Evolutionary conservation across 768 basidiomycete species (phyloP).

Genomic region (Macrocybe gigantea): DNA sequence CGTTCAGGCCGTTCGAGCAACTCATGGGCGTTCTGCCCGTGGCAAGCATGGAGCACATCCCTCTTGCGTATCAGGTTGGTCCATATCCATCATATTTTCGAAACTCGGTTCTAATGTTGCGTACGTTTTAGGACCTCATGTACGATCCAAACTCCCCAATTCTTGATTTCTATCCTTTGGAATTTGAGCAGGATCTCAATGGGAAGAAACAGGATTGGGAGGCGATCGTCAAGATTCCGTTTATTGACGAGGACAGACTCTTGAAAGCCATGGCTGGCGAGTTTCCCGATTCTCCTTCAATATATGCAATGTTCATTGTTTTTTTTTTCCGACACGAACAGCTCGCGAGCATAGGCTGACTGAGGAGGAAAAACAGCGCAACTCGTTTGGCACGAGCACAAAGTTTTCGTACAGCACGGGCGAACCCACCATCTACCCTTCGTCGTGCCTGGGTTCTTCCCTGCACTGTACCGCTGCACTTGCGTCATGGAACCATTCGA

Average conservation of each 20-base stretch:
- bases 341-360: conserved; percentile 78
- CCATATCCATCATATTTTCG: neutral
- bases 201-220: conserved; percentile 99
- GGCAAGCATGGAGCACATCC: conserved; percentile 87
- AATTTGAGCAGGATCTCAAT: conserved; percentile 92
- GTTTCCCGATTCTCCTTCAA: conserved; percentile 17
- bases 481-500: conserved; percentile 82
- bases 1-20: conserved; percentile 92
- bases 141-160: conserved; percentile 78
- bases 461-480: conserved; percentile 72
- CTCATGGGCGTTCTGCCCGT: conserved; percentile 96
- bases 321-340: conserved; percentile 18
- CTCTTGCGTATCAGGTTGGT: conserved; percentile 74
- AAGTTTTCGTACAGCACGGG: conserved; percentile 66
- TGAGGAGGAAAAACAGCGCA: conserved; percentile 68
- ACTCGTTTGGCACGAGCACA: conserved; percentile 74
- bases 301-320: too few relatives aligned
- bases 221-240: conserved; percentile 97
- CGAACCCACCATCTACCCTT: conserved; percentile 72
- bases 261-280: conserved; percentile 78
- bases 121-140: conserved; percentile 74
- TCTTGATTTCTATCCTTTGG: conserved; percentile 87
- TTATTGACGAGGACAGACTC: conserved; percentile 80
- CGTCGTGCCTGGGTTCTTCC: conserved; percentile 93
- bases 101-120: neutral